Conservation (phyloP, 2,329 filamentous ascomycete species). For the Cercospora zeae-maydis region DNA sequence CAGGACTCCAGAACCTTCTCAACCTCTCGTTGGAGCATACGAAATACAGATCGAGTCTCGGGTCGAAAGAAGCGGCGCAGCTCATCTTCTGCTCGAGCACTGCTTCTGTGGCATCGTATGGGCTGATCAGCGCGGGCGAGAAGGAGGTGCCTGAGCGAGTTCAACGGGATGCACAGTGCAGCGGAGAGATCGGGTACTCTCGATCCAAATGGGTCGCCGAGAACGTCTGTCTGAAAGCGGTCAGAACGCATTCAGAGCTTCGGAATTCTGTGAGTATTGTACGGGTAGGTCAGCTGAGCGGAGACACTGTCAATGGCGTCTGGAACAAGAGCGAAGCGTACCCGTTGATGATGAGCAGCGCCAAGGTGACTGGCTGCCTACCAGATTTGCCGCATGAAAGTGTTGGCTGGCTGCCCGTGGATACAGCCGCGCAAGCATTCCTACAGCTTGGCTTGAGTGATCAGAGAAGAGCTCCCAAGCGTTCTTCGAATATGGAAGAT, state of each 20-base stretch:
- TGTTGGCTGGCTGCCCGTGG: constrained; percentile 48
- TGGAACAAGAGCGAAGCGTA: constrained; percentile 52
- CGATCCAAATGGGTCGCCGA: constrained; percentile 59
- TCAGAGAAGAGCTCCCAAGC: constrained; percentile 19
- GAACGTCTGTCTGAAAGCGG: constrained; percentile 47
- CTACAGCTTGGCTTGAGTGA: constrained; percentile 35
- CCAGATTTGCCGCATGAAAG: constrained; percentile 40
- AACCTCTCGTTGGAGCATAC: constrained; percentile 40
- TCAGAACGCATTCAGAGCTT: constrained; percentile 27
- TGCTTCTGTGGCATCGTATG: constrained; percentile 41
- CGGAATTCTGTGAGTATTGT: constrained; percentile 43
- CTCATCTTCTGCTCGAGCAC: constrained; percentile 51
- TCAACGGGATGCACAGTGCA: constrained; percentile 42
- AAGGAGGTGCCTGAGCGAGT: constrained; percentile 43
- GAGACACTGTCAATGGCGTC: constrained; percentile 42
- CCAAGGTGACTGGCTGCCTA: constrained; percentile 39
- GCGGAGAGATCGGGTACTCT: constrained; percentile 53
- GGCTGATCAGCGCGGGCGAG: constrained; percentile 35
- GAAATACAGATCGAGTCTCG: constrained; percentile 12
- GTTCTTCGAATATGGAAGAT: constrained; percentile 44
- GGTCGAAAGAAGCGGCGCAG: constrained; percentile 23
- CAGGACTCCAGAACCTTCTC: constrained; percentile 49
- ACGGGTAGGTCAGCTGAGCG: constrained; percentile 49
- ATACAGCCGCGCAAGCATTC: constrained; percentile 44
- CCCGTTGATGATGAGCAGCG: constrained; percentile 48